Base-by-base conservation (phyloP, 768 basidiomycete species). In the Psilocybe cyanescens region DNA sequence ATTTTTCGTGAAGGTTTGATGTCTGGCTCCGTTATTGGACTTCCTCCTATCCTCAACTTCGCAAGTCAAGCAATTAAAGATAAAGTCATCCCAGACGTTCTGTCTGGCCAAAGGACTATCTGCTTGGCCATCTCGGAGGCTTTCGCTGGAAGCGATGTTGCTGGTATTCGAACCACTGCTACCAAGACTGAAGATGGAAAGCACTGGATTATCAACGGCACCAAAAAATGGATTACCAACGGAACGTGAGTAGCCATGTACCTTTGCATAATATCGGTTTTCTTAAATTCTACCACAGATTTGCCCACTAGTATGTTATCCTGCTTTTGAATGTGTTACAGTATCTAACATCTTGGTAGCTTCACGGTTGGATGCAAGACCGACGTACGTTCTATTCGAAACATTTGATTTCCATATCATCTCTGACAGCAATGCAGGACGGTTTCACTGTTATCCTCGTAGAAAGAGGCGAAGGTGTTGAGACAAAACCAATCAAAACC, bases 101-200 rank as follows among this genome's bases (percentile, higher is more conserved):
- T 94, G 35, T 78, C 83, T 50, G 90, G 88, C 19, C 84, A 88
- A 77, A 92, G 90, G 76, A 87, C 85, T 66, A 92, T 96, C 64
- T 90, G 87, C 63, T 78, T 96, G 14, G 95, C 95, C 44, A 92
- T 96, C 61, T 89, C 90, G 35, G 95, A 97, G 74, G 93, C 94
- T 0, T 92, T 90, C 61, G 94, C 93, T 2, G 94, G 91, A 55
- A 88, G 86, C 65, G 94, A 97, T 65, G 94, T 95, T 14, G 71
- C 81, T 54, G 91, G 93, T 28, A 70, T 96, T 64, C 81, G 80
- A 66, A 93, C 92, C 2, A 84, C 83, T 3, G 95, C 94, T 0
- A 83, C 74, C 57, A 91, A 91, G 75, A 88, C 85, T 6, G 84
- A 87, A 58, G 94, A 95, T 69, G 93, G 91, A 45, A 89, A 89